These are phyloP conservation scores for Farysia itapuensis DNA, from an alignment of 1,284 basidiomycete species.

Conservation along the genomic window DNA sequence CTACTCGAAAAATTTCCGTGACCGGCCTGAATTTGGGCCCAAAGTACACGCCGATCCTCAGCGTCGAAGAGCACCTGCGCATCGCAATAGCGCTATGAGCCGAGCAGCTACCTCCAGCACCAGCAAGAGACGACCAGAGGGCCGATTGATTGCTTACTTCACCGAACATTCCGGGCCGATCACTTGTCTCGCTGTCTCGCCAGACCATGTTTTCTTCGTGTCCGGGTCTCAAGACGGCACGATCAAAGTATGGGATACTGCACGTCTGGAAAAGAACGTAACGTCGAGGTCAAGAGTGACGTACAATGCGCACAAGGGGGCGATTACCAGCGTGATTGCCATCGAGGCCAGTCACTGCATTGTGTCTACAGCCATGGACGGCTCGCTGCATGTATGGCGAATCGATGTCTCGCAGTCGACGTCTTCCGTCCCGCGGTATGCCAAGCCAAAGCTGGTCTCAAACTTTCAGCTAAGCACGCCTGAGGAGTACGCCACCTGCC, in stretches of 20 bases:
- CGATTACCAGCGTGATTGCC: slow-evolving; percentile 56
- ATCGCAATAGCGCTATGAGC: slow-evolving; percentile 4
- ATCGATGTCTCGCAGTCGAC: slow-evolving; percentile 54
- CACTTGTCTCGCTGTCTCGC: slow-evolving; percentile 80
- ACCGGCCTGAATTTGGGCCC: slow-evolving; percentile 34
- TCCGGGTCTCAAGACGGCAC: slow-evolving; percentile 82
- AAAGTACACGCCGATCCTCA: slow-evolving; percentile 18
- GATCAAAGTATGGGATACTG: slow-evolving; percentile 80
- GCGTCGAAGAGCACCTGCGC: slow-evolving; percentile 8
- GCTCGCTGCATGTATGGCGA: slow-evolving; percentile 60
- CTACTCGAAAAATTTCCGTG: slow-evolving; percentile 43
- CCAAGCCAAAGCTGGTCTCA: slow-evolving; percentile 58
- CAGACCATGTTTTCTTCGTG: slow-evolving; percentile 91
- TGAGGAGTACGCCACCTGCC: slow-evolving; percentile 58
- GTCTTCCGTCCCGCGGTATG: slow-evolving; percentile 60
- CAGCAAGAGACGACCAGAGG: slow-evolving; percentile 50
- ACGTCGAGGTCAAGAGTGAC: slow-evolving; percentile 62
- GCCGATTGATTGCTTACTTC: slow-evolving; percentile 53
- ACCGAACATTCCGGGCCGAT: slow-evolving; percentile 64
- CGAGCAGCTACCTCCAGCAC: slow-evolving; percentile 20
- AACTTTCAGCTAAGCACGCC: slow-evolving; percentile 57
- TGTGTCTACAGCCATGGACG: slow-evolving; percentile 60
- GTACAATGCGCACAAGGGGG: slow-evolving; percentile 57
- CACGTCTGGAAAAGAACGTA: slow-evolving; percentile 75
- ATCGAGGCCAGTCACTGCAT: slow-evolving; percentile 61